A percentile compares a stretch with the other conserved stretches of the same genome.
Evolutionary conservation across 768 basidiomycete genomes (phyloP).

Genomic region (Pleurotus tuber-regium): DNA sequence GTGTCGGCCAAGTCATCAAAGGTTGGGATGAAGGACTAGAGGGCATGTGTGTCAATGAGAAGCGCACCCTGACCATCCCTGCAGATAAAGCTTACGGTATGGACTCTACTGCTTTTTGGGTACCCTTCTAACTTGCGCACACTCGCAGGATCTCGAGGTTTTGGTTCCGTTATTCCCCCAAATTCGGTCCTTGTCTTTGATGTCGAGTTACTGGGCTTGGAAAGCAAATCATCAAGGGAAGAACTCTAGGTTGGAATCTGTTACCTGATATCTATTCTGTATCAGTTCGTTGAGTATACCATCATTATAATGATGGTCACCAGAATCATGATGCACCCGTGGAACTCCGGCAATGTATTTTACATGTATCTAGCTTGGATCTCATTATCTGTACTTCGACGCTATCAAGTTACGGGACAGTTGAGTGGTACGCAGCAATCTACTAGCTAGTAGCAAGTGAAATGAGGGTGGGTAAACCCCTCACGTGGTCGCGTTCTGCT

Average conservation of each 20-base stretch:
- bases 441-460: too few species aligned
- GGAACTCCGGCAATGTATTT: too few species aligned
- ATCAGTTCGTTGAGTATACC: too few species aligned
- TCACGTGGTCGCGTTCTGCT: too few species aligned
- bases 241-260: constrained; percentile 45
- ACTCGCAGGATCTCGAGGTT: constrained; percentile 64
- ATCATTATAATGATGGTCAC: too few species aligned
- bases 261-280: neutral
- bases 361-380: too few species aligned
- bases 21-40: constrained; percentile 84
- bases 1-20: constrained; percentile 75
- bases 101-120: constrained; percentile 23
- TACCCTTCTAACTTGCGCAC: neutral
- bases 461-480: too few species aligned
- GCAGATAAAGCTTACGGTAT: constrained; percentile 77
- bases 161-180: constrained; percentile 74
- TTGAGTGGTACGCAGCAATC: too few species aligned
- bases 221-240: constrained; percentile 41
- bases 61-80: constrained; percentile 87
- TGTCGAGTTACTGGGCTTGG: constrained; percentile 74
- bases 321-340: too few species aligned
- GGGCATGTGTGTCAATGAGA: constrained; percentile 87
- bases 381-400: too few species aligned
- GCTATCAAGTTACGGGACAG: too few species aligned
- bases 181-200: constrained; percentile 83